phyloP scores from a whole-genome alignment of 1,284 basidiomycete genomes.

The Ceratobasidium theobromae region DNA sequence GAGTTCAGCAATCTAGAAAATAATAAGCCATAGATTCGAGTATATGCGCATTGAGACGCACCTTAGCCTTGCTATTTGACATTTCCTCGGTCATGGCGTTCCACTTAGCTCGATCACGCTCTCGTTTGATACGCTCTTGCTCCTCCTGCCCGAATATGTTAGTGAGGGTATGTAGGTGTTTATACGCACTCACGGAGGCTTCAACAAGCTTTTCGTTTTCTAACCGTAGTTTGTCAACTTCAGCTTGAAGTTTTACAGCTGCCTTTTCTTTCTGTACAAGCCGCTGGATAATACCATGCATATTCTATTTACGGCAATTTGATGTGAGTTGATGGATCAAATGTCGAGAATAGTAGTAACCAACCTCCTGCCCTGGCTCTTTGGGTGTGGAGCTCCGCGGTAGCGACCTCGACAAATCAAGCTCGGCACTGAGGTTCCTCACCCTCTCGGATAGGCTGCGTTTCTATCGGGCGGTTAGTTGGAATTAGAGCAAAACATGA shows the following conservation, averaged over 20 bases:
- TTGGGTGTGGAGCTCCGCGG: constrained; percentile 43
- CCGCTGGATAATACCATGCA: constrained; percentile 78
- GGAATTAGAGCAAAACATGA: neutral
- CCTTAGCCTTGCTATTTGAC: constrained; percentile 67
- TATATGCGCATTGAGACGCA: constrained; percentile 40
- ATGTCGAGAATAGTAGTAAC: constrained; percentile 2
- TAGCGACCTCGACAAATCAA: constrained; percentile 63
- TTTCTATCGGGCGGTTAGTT: neutral
- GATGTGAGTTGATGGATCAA: too few relatives aligned
- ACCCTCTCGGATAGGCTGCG: neutral
- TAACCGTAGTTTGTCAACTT: constrained; percentile 64
- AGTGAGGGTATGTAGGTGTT: neutral
- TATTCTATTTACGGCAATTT: constrained; percentile 49
- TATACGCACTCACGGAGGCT: neutral
- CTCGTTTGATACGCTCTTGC: constrained; percentile 60
- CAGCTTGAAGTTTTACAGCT: constrained; percentile 69
- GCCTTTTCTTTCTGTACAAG: constrained; percentile 84
- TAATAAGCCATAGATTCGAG: neutral
- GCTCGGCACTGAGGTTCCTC: constrained; percentile 53
- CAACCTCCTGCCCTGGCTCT: constrained; percentile 56
- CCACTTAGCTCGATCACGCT: constrained; percentile 74
- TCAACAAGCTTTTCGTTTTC: constrained; percentile 54
- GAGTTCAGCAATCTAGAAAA: constrained; percentile 56
- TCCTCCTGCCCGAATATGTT: constrained; percentile 60
- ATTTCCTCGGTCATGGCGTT: constrained; percentile 77